Evolutionary conservation across 306 rosid species (phyloP).

Genomic region (Medicago arabica): DNA sequence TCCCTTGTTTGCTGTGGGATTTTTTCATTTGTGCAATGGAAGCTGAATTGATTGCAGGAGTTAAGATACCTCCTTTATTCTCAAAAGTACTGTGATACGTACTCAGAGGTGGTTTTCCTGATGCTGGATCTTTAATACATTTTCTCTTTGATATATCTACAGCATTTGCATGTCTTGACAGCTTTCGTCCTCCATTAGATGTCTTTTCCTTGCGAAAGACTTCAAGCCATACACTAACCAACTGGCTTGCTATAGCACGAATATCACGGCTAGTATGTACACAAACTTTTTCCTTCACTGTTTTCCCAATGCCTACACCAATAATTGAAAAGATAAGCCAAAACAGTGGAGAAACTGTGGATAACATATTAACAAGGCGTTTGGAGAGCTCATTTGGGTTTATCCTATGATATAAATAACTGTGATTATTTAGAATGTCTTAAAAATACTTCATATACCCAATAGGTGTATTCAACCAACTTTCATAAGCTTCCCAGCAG

Average conservation of each 20-base stretch:
- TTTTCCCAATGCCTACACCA: slow-evolving; percentile 89
- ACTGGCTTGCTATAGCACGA: slow-evolving; percentile 96
- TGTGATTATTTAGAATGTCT: neutral
- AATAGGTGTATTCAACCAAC: neutral
- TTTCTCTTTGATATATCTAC: slow-evolving; percentile 75
- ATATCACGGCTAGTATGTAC: slow-evolving; percentile 99
- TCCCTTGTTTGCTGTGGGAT: slow-evolving; percentile 58
- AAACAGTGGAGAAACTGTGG: neutral
- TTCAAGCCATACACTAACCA: slow-evolving; percentile 97
- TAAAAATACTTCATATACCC: slow-evolving; percentile 2
- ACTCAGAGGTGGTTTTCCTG: slow-evolving; percentile 83
- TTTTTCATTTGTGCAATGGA: slow-evolving; percentile 55
- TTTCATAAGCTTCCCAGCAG: neutral
- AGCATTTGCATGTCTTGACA: slow-evolving; percentile 66
- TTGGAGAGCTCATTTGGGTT: neutral
- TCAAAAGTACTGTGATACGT: slow-evolving; percentile 61
- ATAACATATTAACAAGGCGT: neutral
- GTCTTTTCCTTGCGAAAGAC: slow-evolving; percentile 96
- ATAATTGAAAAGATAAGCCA: slow-evolving; percentile 34
- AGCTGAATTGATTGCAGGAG: slow-evolving; percentile 57
- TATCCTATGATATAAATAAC: neutral
- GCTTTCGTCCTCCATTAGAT: slow-evolving; percentile 73
- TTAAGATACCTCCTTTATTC: slow-evolving; percentile 60
- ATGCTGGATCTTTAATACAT: slow-evolving; percentile 62
- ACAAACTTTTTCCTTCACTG: slow-evolving; percentile 97